These are phyloP conservation scores for Rhodotorula sp. DNA, from an alignment of 1,284 basidiomycete genomes.

Conservation along the genomic window DNA sequence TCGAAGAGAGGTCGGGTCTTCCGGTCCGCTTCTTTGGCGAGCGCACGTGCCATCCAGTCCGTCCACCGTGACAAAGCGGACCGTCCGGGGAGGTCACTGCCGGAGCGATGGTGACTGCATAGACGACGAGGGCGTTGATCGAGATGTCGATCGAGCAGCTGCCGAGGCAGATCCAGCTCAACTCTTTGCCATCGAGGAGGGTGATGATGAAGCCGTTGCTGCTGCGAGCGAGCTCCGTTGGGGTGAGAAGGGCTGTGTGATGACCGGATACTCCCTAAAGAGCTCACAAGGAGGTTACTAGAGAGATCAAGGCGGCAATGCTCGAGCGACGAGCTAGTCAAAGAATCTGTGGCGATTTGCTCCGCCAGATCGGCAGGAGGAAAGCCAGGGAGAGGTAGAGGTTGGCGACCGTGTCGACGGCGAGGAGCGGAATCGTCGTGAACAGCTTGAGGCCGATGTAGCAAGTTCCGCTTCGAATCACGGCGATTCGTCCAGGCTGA, in stretches of 20 bases:
- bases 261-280: conserved; percentile 6
- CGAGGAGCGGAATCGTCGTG: conserved; percentile 52
- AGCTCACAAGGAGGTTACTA: conserved; percentile 53
- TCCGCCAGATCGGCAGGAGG: conserved; percentile 54
- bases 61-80: too few relatives aligned
- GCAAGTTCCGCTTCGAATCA: conserved; percentile 51
- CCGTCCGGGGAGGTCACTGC: too few relatives aligned
- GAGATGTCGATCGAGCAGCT: background rate
- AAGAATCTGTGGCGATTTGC: conserved; percentile 48
- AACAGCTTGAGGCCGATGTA: conserved; percentile 53
- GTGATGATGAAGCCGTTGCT: background rate
- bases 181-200: background rate
- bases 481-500: conserved; percentile 48
- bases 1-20: too few relatives aligned
- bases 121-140: background rate
- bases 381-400: conserved; percentile 55
- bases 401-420: conserved; percentile 52
- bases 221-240: conserved; percentile 43
- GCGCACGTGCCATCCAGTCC: too few relatives aligned
- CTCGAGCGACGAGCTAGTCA: conserved; percentile 22
- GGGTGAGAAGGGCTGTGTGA: background rate
- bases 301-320: conserved; percentile 55
- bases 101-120: background rate
- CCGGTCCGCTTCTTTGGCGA: too few relatives aligned
- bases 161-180: conserved; percentile 1